These are phyloP conservation scores for Eucalyptus dawsonii DNA, from an alignment of 345 rosid genomes.

Conservation along the genomic window DNA sequence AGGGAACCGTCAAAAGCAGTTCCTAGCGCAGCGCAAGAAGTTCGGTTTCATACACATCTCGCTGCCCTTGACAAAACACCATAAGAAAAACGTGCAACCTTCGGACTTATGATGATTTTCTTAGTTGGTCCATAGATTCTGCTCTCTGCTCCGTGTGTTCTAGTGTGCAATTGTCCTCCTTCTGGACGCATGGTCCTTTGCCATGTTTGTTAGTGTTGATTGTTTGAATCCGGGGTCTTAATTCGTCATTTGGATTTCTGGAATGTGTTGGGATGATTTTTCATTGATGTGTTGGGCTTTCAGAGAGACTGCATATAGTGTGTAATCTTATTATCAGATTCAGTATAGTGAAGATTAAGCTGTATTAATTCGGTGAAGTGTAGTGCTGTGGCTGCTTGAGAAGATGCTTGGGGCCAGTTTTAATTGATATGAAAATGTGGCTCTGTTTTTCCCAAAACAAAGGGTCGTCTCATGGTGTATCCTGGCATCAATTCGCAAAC, in stretches of 20 bases:
- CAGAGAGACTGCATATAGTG: background rate
- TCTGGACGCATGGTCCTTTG: background rate
- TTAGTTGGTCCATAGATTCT: background rate
- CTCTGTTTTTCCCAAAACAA: background rate
- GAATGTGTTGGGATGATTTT: background rate
- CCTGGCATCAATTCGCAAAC: background rate
- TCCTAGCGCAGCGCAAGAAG: conserved; percentile 51
- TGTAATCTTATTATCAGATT: background rate
- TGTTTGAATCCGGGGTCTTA: background rate
- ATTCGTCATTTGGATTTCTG: background rate
- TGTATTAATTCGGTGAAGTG: background rate
- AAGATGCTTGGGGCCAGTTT: background rate
- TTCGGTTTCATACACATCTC: conserved; percentile 86
- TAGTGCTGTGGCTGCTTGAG: background rate
- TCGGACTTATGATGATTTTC: background rate
- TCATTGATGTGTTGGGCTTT: background rate
- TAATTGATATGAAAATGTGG: background rate
- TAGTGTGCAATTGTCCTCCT: background rate
- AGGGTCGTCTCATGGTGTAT: background rate
- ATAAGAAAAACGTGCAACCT: conserved; percentile 40
- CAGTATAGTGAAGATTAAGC: background rate
- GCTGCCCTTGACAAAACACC: conserved; percentile 60
- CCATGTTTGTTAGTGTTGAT: background rate
- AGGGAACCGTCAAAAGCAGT: conserved; percentile 29
- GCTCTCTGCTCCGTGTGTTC: background rate